phyloP scores from a whole-genome alignment of 257 asterid genomes.

The Gentiana straminea region DNA sequence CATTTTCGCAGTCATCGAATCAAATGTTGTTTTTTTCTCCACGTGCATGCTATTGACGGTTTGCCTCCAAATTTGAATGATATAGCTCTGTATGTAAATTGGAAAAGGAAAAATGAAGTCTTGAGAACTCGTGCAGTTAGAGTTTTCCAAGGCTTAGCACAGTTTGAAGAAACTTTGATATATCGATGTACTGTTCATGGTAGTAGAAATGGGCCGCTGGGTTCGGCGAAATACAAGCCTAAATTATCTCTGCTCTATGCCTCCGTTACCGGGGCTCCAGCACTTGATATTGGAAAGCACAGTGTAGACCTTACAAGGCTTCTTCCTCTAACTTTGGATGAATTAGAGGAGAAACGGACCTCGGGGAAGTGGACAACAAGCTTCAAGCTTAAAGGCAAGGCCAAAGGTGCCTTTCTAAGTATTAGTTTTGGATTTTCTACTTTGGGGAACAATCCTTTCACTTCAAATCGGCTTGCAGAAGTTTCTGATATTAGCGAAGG shows the following conservation, averaged over 20 bases:
- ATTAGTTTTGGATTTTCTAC: conserved; percentile 77
- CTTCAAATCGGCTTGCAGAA: conserved; percentile 35
- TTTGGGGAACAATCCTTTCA: conserved; percentile 33
- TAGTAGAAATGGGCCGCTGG: conserved; percentile 42
- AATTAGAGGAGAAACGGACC: conserved; percentile 50
- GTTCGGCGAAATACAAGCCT: conserved; percentile 57
- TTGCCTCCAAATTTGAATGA: conserved; percentile 52
- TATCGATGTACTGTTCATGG: conserved; percentile 48
- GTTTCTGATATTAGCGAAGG: conserved; percentile 31
- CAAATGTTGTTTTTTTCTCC: conserved; percentile 71
- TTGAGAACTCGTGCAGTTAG: conserved; percentile 46
- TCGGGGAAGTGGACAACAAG: conserved; percentile 84
- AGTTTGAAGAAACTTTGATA: conserved; percentile 76
- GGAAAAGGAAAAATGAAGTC: conserved; percentile 52
- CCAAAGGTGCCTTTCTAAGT: conserved; percentile 65
- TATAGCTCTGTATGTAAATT: conserved; percentile 46
- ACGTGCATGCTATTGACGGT: conserved; percentile 64
- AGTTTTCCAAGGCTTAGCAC: conserved; percentile 46
- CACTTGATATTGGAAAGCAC: conserved; percentile 59
- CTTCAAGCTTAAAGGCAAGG: conserved; percentile 72
- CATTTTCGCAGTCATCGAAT: conserved; percentile 42
- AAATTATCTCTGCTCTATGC: conserved; percentile 48
- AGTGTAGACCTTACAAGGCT: conserved; percentile 83
- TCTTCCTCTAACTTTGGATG: conserved; percentile 77
- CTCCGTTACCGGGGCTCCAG: conserved; percentile 52